Evolutionary conservation across 1,284 basidiomycete species (phyloP), one percentile per base, ranked within the genome.

Genomic region (Ceratobasidium sp.): DNA sequence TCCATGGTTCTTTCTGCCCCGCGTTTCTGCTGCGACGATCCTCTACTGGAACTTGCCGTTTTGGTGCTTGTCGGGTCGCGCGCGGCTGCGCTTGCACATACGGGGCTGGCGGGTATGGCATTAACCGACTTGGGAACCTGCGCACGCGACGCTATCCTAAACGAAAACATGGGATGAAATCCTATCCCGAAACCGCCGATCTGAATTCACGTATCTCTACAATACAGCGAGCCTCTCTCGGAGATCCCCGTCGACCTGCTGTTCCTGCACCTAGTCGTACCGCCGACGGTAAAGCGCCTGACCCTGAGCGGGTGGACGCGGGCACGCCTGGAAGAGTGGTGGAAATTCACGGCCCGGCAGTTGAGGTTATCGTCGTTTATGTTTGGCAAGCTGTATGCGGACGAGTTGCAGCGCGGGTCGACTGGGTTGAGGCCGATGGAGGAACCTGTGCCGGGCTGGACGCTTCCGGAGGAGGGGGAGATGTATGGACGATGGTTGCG

Each of bases 161-260:
- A 56, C 53, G 53, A 56, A 56, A 56, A 41, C 11, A 41, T 41
- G 36, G 36, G 36, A 41, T 41, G 36, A 41, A 41, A 41, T 41
- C 36, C 57, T 36, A n/a, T 22, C 31, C 33, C 57, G 57, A 60
- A 60, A 31, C 8, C n/a, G n/a, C 57, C 48, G 63, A 51, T 47
- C 36, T n/a, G 41, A 47, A 63, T 48, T 45, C 24, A 59, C 27
- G n/a, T n/a, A 47, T 67, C 59, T 27, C 56, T 66, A 79, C 2
- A 56, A 14, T 69, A 17, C 71, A 94, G 93, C 60, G 89, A 93
- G 78, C 91, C 93, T 0, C 80, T 95, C 41, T 93, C 92, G 2
- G 88, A 91, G 62, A 90, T 97, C 6, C 96, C 97, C 0, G 84
- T 98, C 71, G 97, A 99, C 81, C 86, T 98, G 11, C 82, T 98